Evolutionary conservation across 176 grass and related monocot genomes (phyloP).

Genomic region (Carex scoparia): DNA sequence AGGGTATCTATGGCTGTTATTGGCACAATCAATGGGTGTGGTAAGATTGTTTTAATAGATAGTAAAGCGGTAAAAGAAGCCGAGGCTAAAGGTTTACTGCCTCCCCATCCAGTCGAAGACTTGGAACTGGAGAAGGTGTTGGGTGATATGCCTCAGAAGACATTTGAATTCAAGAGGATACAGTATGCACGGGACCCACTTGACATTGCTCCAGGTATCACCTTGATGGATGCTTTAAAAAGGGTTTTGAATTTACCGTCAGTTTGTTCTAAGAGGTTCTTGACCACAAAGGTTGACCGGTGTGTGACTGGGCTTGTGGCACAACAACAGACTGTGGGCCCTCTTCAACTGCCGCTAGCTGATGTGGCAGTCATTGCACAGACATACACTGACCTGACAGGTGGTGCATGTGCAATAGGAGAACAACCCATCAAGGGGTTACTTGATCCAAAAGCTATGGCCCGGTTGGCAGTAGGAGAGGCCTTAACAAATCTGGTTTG

Average conservation of each 20-base stretch:
- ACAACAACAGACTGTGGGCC: slow-evolving; percentile 81
- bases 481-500: slow-evolving; percentile 93
- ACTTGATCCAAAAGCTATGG: slow-evolving; percentile 78
- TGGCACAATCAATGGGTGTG: slow-evolving; percentile 72
- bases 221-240: slow-evolving; percentile 70
- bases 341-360: slow-evolving; percentile 76
- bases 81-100: slow-evolving; percentile 39
- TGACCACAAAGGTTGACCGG: slow-evolving; percentile 89
- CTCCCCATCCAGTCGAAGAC: slow-evolving; percentile 56
- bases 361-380: slow-evolving; percentile 90
- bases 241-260: slow-evolving; percentile 67
- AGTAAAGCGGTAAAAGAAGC: slow-evolving; percentile 52
- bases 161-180: slow-evolving; percentile 57
- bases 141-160: slow-evolving; percentile 94
- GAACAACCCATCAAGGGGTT: slow-evolving; percentile 85
- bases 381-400: slow-evolving; percentile 66
- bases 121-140: slow-evolving; percentile 90
- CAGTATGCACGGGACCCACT: slow-evolving; percentile 45
- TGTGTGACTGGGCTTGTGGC: slow-evolving; percentile 93
- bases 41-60: slow-evolving; percentile 83
- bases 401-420: slow-evolving; percentile 80
- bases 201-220: slow-evolving; percentile 62
- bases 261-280: slow-evolving; percentile 85
- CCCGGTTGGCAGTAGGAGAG: slow-evolving; percentile 76
- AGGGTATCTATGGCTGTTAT: slow-evolving; percentile 86